Evolutionary conservation across 495 filamentous ascomycete species (phyloP).

Genomic region (Penicillium simplicissimum): DNA sequence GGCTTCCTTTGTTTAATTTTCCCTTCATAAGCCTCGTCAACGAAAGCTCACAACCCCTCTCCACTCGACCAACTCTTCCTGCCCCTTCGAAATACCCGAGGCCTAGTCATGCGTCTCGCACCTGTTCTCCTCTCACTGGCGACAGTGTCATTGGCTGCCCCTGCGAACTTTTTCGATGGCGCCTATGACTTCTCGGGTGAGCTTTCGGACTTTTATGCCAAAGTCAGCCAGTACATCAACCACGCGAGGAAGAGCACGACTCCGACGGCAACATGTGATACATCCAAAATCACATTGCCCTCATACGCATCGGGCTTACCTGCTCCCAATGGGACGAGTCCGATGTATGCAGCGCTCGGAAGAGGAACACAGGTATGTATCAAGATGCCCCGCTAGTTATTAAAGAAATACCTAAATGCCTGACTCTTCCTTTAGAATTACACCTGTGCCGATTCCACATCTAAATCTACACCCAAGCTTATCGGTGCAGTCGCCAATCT

Average conservation of each 20-base stretch:
- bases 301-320: constrained; percentile 53
- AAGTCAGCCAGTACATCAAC: constrained; percentile 43
- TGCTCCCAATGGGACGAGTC: constrained; percentile 54
- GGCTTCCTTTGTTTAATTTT: constrained; percentile 7
- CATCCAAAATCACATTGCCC: constrained; percentile 42
- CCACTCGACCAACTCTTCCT: neutral
- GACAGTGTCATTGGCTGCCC: constrained; percentile 39
- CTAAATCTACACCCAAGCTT: constrained; percentile 31
- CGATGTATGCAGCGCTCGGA: constrained; percentile 80
- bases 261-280: constrained; percentile 34
- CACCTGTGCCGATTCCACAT: constrained; percentile 66
- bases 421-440: constrained; percentile 68
- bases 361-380: constrained; percentile 65
- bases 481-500: constrained; percentile 80
- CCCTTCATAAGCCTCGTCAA: neutral
- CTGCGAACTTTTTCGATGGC: constrained; percentile 34
- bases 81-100: constrained; percentile 3
- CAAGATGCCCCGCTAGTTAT: neutral
- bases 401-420: neutral
- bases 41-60: constrained; percentile 1
- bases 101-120: constrained; percentile 34
- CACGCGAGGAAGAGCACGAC: constrained; percentile 19
- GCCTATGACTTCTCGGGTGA: constrained; percentile 42
- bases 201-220: constrained; percentile 38
- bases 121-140: constrained; percentile 32